These are phyloP conservation scores for Symbiotaphrina buchneri DNA, from an alignment of 495 filamentous ascomycete species.

Conservation along the genomic window DNA sequence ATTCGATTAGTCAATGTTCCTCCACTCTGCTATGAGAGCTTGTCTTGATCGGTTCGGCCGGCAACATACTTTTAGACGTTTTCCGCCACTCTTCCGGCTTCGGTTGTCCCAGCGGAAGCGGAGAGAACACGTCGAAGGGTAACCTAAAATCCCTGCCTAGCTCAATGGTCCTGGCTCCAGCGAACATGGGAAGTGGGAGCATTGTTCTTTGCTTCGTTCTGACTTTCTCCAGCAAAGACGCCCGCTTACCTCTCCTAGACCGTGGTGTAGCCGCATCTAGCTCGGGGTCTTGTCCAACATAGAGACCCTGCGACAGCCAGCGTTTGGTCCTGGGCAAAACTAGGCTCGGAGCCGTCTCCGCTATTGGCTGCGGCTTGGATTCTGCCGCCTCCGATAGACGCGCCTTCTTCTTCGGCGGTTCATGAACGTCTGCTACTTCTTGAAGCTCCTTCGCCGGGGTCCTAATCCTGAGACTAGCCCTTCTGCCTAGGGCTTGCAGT, in stretches of 20 bases:
- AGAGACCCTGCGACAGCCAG: slow-evolving; percentile 69
- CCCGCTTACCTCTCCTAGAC: slow-evolving; percentile 16
- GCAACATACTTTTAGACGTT: slow-evolving; percentile 59
- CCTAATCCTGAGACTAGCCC: slow-evolving; percentile 10
- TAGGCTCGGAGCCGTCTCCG: too few relatives aligned
- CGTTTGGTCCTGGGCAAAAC: slow-evolving; percentile 29
- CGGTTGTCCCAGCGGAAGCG: slow-evolving; percentile 61
- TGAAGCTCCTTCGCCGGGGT: neutral
- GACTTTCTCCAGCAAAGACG: slow-evolving; percentile 3
- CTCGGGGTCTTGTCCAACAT: slow-evolving; percentile 55
- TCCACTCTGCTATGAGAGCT: neutral
- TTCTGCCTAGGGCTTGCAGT: slow-evolving; percentile 17
- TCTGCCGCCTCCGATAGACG: slow-evolving; percentile 22
- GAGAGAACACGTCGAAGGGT: slow-evolving; percentile 75
- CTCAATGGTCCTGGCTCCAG: slow-evolving; percentile 34
- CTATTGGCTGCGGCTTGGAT: slow-evolving; percentile 10
- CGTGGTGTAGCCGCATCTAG: slow-evolving; percentile 32
- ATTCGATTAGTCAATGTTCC: neutral
- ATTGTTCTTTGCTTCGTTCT: slow-evolving; percentile 18
- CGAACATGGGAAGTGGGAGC: slow-evolving; percentile 48
- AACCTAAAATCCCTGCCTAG: slow-evolving; percentile 60
- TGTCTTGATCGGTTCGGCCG: neutral
- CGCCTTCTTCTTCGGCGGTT: slow-evolving; percentile 16
- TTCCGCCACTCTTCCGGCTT: slow-evolving; percentile 82
- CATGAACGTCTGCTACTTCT: neutral